Percentiles rank a stretch among this genome's conserved stretches.
phyloP scores from a whole-genome alignment of 352 stramenopile species.

The Pythium dissotocum region DNA sequence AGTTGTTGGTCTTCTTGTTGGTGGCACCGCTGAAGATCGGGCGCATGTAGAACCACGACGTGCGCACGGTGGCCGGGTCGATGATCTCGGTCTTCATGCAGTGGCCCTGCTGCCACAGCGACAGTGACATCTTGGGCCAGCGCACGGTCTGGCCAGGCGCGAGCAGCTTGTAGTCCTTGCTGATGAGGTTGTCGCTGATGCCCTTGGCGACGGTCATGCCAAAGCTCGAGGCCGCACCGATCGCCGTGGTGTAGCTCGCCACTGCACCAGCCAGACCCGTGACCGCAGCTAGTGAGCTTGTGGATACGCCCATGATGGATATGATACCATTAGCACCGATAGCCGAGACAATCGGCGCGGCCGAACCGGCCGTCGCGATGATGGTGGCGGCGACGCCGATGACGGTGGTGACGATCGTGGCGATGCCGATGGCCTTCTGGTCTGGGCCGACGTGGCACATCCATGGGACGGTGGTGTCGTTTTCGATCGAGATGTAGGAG shows the following conservation, averaged over 20 bases:
- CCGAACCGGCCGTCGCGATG: too few species aligned
- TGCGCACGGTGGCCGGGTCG: constrained; percentile 38
- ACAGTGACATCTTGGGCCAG: constrained; percentile 47
- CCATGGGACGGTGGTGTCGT: constrained; percentile 29
- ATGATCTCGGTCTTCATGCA: constrained; percentile 46
- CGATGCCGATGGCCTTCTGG: constrained; percentile 23
- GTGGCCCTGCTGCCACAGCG: constrained; percentile 49
- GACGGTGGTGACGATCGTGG: constrained; percentile 6
- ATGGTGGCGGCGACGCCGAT: too few species aligned
- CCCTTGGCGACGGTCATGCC: constrained; percentile 36
- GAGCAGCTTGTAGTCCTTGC: constrained; percentile 37
- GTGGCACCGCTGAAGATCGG: constrained; percentile 55
- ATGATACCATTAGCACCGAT: too few species aligned
- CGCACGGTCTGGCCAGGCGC: constrained; percentile 30
- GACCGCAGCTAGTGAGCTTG: too few species aligned
- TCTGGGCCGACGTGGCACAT: constrained; percentile 21
- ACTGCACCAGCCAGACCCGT: neutral
- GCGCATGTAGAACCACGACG: constrained; percentile 49
- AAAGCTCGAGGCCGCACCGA: constrained; percentile 32
- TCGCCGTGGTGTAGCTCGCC: neutral
- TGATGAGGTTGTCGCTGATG: constrained; percentile 38
- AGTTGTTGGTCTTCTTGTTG: constrained; percentile 41
- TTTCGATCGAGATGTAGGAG: constrained; percentile 34
- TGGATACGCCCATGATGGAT: too few species aligned
- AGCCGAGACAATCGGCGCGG: too few species aligned